Base-by-base conservation (phyloP, 1,284 basidiomycete genomes). In the Papiliotrema flavescens region DNA sequence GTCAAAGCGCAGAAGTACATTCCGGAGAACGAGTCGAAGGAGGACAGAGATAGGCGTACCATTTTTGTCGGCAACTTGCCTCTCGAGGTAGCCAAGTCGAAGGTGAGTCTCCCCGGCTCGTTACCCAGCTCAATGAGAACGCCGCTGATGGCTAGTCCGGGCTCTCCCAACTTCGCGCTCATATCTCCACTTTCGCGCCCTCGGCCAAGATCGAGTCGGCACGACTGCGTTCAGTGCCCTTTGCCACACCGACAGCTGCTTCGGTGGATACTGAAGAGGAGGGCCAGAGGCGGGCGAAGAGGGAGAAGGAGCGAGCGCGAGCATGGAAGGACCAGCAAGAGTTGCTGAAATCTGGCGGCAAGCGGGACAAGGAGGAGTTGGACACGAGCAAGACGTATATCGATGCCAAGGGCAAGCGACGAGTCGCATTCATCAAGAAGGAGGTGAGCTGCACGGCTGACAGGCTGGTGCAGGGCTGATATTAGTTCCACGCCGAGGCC, bases 41-140 rank as follows among this genome's bases (percentile, higher is more conserved):
- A 83, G 52, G 83, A 83, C 55, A 81, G 87, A 48, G 85, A 96
- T 68, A 80, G 82, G 19, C 83, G 94, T 26, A 96, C 94, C 1
- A 80, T 97, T 49, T 98, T 98, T 71, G 76, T 98, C n/a, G 95
- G 95, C 11, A 98, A 98, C 71, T 78, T 98, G 0, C 83, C 86
- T 2, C 79, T 89, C 2, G 85, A 88, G 5, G 83, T 88, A 8
- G 85, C 84, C 17, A 87, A 87, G 53, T 85, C 82, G 65, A 86
- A 85, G 74, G 91, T 91, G 63, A 49, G 73, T 61, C 73, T 26
- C 20, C 11, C 24, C 47, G 3, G 9, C 0, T 28, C 15, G 24
- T 24, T 24, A 42, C 34, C 13, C 22, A 41, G 39, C 40, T 17
- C 24, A 41, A 36, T 15, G n/a, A 59, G 44, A 46, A 55, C 41